Evolutionary conservation across 2,329 filamentous ascomycete genomes (phyloP), one percentile per base, ranked within the genome.

Genomic region (Aschersonia sp.): DNA sequence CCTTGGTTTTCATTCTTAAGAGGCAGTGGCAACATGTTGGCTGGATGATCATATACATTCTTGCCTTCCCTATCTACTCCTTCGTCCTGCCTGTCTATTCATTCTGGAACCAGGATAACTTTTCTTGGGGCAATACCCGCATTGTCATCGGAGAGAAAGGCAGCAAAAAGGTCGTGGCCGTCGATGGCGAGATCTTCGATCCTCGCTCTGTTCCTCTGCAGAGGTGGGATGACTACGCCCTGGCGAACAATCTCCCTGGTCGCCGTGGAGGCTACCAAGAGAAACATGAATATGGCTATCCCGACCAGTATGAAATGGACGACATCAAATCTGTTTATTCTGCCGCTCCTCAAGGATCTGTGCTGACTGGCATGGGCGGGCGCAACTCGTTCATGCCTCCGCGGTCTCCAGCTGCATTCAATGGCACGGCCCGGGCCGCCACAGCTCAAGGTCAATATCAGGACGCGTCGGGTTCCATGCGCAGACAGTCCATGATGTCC

Each of bases 21-120:
- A 78, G 92, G 46, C 87, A 97, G 66, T 98, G 92, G 92, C 89
- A 98, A 63, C 90, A 97, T 61, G 79, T 98, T 51, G 92, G 92
- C 56, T 98, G 92, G 92, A 97, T 98, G 89, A 83, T 98, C 55
- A 97, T 98, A 61, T 98, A 98, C 68, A 76, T 98, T 52, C 57
- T 94, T n/a, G 92, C 92, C 3, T 96, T 85, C 71, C 92, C 92
- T 0, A 85, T 98, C 56, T 96, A 90, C 71, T 92, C 84, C 4
- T 86, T 98, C 58, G 62, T 94, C 53, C 76, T 98, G 10, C 92
- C 92, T 1, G 70, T 98, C 53, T 98, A 97, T 71, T 95, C 90
- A 0, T 98, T 98, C 82, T 98, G 92, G 92, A 94, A 96, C 68
- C 89, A 96, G 65, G 92, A 98, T 67, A 90, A 98, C 68, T 98